Evolutionary conservation across 495 filamentous ascomycete genomes (phyloP), one percentile per base, ranked within the genome.

Genomic region (Penicillium canariense): DNA sequence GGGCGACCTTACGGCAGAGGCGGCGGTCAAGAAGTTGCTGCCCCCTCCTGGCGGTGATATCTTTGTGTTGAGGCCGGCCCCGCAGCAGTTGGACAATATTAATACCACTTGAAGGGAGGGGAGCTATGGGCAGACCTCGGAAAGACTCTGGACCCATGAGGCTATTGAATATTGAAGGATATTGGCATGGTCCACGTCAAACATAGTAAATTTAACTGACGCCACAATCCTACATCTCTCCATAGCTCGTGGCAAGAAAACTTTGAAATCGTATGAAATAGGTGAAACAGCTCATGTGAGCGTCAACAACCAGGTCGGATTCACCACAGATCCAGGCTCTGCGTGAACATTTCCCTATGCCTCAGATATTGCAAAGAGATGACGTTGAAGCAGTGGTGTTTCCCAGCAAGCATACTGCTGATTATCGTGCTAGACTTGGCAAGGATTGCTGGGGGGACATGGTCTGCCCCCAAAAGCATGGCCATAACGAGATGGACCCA

Each of bases 211-310:
- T n/a, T n/a, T n/a, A n/a, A n/a, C n/a, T 96, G 90, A 91, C 90
- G 90, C 70, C 76, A 86, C 56, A 87, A 96, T 59, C 90, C 90
- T 15, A 75, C 81, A 55, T 91, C 86, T 69, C 91, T 96, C 34
- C 90, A 96, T 69, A 74, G 89, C 52, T 96, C 91, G 68, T 96
- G 91, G 90, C 90, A 94, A 77, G 86, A 89, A 59, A 95, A 96
- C 81, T 96, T 96, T 77, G 82, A 81, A 60, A 93, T 93, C 69
- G 91, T 95, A n/a, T 85, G 90, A 95, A 76, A 83, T 79, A 58
- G 90, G 90, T 88, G 59, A 93, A 91, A 75, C 87, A 84, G 46
- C 87, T 88, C 42, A 89, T 23, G 18, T 18, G 9, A 17, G 9
- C 5, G 20, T 10, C 20, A 15, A 26, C 15, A 3, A 28, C 23